Base-by-base conservation (phyloP, 2,329 filamentous ascomycete genomes). In the Colletotrichum cereale region DNA sequence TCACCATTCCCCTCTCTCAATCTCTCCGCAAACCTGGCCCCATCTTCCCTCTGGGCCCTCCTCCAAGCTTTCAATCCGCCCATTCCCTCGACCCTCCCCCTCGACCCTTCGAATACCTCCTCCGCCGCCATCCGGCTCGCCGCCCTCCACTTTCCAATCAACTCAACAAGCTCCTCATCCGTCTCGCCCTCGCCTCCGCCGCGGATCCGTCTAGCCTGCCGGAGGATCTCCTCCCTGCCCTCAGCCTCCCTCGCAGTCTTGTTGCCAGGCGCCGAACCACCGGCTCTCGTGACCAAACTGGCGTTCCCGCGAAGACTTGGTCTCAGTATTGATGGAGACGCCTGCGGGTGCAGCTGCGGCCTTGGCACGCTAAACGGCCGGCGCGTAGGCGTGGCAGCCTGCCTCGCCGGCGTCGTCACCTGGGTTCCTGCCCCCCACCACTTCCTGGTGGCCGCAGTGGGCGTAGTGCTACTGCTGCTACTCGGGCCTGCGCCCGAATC, bases 1-100 rank as follows among this genome's bases (percentile, higher is more conserved):
- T 36, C 64, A 76, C 80, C 77, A 73, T 74, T 67, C 75, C 77
- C 78, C 74, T 73, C 75, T 73, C 38, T 78, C 77, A 76, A 77
- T 74, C 77, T 74, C 73, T 78, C 78, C 77, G 79, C 77, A 78
- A 81, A 79, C 76, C 74, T 74, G 40, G 70, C 74, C 71, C 73
- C 73, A 61, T 76, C 74, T 64, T 75, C 74, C 58, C 44, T 68
- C 65, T 47, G 44, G n/a, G 66, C 56, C 53, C 26, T 72, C 53
- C 52, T 64, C 69, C 52, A 69, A 12, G 36, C 66, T 47, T 44
- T 63, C 58, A 72, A 50, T 24, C 69, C 69, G 10, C 69, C 69
- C 69, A 64, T 72, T n/a, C 44, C 48, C 38, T 47, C 40, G 10
- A 72, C 65, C 60, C 69, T 63, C 6, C 68, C 65, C 53, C 12